These are phyloP conservation scores for Rhynchosporium graminicola DNA, from an alignment of 2,329 filamentous ascomycete genomes.

Conservation along the genomic window DNA sequence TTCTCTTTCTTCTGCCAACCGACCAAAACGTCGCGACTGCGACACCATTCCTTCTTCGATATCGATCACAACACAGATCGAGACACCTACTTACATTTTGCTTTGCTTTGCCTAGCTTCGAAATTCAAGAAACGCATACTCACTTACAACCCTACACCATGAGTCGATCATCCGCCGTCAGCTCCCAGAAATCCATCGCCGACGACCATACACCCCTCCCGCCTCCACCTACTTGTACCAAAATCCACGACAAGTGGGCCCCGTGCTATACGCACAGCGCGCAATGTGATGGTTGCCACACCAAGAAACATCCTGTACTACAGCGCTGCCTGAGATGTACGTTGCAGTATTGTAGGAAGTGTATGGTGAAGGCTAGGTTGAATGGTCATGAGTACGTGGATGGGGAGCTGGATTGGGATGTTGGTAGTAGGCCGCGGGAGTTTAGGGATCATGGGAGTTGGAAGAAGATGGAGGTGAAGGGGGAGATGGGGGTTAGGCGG, in stretches of 20 bases:
- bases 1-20: background rate
- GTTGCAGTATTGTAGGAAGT: background rate
- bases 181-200: background rate
- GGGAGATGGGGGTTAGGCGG: background rate
- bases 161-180: background rate
- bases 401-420: constrained; percentile 1
- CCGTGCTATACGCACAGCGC: background rate
- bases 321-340: constrained; percentile 1
- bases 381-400: constrained; percentile 1
- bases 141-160: background rate
- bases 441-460: background rate
- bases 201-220: background rate
- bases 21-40: background rate
- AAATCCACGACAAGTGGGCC: background rate
- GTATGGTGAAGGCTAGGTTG: background rate
- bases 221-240: background rate
- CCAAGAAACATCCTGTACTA: background rate
- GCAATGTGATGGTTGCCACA: constrained; percentile 7
- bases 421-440: background rate
- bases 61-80: background rate
- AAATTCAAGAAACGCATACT: background rate
- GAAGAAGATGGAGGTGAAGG: constrained; percentile 1
- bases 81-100: background rate
- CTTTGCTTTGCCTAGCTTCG: background rate
- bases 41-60: background rate